Evolutionary conservation across 176 grass and related monocot species (phyloP).

Genomic region (Coix lacrymajobi): DNA sequence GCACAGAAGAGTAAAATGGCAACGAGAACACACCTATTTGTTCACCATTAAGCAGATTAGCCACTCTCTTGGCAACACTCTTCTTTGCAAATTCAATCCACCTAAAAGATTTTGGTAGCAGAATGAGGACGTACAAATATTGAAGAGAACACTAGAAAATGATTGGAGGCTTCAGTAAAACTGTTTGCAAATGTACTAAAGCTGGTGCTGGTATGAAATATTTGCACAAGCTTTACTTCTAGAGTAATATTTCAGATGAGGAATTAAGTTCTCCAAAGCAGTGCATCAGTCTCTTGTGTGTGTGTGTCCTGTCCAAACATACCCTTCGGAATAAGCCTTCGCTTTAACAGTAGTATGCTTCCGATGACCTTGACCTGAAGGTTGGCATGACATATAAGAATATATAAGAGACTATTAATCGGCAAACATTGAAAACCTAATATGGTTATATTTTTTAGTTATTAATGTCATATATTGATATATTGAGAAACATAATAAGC

Average conservation of each 20-base stretch:
- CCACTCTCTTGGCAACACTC: conserved; percentile 83
- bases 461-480: background rate
- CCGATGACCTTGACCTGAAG: conserved; percentile 50
- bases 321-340: conserved; percentile 85
- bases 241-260: background rate
- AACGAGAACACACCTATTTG: conserved; percentile 67
- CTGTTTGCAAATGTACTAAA: background rate
- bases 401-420: background rate
- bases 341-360: conserved; percentile 66
- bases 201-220: background rate
- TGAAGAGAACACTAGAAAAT: background rate
- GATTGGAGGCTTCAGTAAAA: background rate
- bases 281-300: background rate
- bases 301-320: conserved; percentile 10
- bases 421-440: background rate
- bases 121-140: background rate
- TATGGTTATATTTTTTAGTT: background rate
- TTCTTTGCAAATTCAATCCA: conserved; percentile 96
- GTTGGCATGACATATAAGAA: conserved; percentile 23
- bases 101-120: conserved; percentile 46
- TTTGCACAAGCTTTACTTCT: background rate
- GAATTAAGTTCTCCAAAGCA: background rate
- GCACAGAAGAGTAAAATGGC: background rate
- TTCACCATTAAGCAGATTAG: conserved; percentile 87
- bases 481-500: background rate